Evolutionary conservation across 441 rosid genomes (phyloP), one percentile per base, ranked within the genome.

Genomic region (Viola pubescens): DNA sequence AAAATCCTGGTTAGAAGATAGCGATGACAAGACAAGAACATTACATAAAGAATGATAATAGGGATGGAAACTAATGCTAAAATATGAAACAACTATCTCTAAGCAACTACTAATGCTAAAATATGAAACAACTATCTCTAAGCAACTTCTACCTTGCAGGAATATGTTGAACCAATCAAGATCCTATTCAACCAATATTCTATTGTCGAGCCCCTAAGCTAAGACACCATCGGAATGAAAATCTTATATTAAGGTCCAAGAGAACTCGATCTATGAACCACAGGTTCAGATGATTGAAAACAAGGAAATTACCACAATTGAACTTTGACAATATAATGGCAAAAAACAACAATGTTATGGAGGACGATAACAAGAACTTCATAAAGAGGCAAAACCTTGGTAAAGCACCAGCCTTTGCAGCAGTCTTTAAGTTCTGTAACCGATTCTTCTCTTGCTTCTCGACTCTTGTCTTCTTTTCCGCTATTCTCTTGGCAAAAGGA

Each of bases 401-500:
- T 73, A 90, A 79, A 76, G 84, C 83, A 76, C 91, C 94, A 68
- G 63, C 79, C 78, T 90, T 90, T 37, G 78, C 78, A 43, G 92
- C 96, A 65, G 74, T 78, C 72, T 81, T 88, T 74, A 89, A 75
- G 69, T 94, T 94, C 70, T 82, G 83, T 59, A 88, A 48, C 54
- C 77, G 77, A 60, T 84, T 87, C 70, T 78, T 84, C 74, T 81
- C 83, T 66, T 89, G 95, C 73, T 94, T 94, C 34, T 81, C 86
- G 14, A 89, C 96, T 73, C 85, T 79, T 58, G 79, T 73, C 79
- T 86, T 88, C 77, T 81, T 94, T 3, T 94, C 96, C 49, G 63
- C 80, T 52, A 40, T 68, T 72, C 95, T 85, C 78, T 74, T 90
- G 57, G 91, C 89, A 79, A 88, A 94, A 64, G 97, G 96, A 78